These are phyloP conservation scores for Phaeotremella skinneri DNA, from an alignment of 768 basidiomycete species.

Conservation along the genomic window DNA sequence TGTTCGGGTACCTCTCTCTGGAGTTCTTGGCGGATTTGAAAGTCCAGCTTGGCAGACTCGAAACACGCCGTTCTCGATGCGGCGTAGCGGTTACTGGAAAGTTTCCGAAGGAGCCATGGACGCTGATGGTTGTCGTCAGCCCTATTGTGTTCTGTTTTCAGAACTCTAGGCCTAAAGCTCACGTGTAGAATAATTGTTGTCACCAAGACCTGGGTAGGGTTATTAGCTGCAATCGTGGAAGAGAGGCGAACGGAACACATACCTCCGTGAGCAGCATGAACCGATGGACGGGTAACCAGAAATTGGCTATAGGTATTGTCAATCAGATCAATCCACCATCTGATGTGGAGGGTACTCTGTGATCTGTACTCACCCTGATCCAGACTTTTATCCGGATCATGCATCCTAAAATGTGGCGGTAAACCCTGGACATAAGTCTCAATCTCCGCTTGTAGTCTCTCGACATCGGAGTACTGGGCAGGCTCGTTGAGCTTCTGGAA, in stretches of 20 bases:
- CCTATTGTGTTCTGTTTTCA: background rate
- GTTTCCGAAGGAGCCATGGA: conserved; percentile 83
- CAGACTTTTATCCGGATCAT: conserved; percentile 44
- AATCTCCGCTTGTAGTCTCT: conserved; percentile 78
- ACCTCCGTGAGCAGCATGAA: conserved; percentile 49
- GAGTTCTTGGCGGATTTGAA: conserved; percentile 55
- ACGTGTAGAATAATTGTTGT: conserved; percentile 47
- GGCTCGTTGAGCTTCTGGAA: conserved; percentile 82
- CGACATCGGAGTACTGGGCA: conserved; percentile 80
- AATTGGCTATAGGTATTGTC: conserved; percentile 21
- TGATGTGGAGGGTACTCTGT: conserved; percentile 54
- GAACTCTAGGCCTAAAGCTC: conserved; percentile 6
- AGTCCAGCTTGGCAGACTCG: conserved; percentile 86
- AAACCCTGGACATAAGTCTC: conserved; percentile 71
- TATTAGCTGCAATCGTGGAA: too few species aligned
- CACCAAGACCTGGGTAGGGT: conserved; percentile 31
- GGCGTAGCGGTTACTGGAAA: conserved; percentile 80
- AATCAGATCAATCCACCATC: background rate
- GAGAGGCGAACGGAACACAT: background rate
- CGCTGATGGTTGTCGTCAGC: conserved; percentile 61
- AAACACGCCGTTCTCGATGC: conserved; percentile 84
- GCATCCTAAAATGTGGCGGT: conserved; percentile 58
- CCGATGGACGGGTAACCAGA: conserved; percentile 44
- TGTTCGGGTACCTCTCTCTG: conserved; percentile 43
- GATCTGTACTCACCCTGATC: conserved; percentile 26